A percentile compares a stretch with the other conserved stretches of the same genome.
Conservation (phyloP, 2,329 filamentous ascomycete species). For the Ophiostoma himal-ulmi region DNA sequence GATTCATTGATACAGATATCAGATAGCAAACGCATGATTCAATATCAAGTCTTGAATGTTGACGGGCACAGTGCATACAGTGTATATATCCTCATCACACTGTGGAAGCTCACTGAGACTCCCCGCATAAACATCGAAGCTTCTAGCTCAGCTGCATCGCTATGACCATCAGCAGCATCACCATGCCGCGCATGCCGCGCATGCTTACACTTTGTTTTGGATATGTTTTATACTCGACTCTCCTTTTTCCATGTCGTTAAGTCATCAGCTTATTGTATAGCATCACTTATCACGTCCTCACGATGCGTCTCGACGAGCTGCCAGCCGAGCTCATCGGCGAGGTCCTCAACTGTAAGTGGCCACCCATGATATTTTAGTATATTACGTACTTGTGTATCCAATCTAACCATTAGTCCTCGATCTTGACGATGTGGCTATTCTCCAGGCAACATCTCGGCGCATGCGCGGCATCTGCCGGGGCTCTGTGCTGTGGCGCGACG, state of each 20-base stretch:
- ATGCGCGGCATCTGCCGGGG: conserved; percentile 66
- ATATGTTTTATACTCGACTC: neutral
- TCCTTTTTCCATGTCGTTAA: neutral
- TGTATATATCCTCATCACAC: neutral
- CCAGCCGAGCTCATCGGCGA: conserved; percentile 10
- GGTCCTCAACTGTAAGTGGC: neutral
- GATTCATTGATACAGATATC: no score
- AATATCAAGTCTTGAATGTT: neutral
- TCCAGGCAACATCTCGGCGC: conserved; percentile 64
- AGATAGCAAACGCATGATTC: neutral
- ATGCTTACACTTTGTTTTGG: neutral
- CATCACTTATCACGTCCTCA: neutral
- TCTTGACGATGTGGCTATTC: conserved; percentile 56
- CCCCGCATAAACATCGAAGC: conserved; percentile 14
- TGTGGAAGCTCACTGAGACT: neutral
- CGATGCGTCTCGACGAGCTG: conserved; percentile 3
- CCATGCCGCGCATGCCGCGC: neutral
- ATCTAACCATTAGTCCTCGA: conserved; percentile 51
- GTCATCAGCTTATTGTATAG: neutral
- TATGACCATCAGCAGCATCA: neutral
- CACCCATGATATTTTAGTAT: neutral
- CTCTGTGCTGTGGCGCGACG: conserved; percentile 66
- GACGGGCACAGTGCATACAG: neutral
- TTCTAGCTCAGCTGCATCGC: neutral
- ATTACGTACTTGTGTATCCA: no score